A percentile compares a stretch with the other conserved stretches of the same genome.
phyloP scores from a whole-genome alignment of 805 yeast genomes.

The Yamadazyma scolyti region DNA sequence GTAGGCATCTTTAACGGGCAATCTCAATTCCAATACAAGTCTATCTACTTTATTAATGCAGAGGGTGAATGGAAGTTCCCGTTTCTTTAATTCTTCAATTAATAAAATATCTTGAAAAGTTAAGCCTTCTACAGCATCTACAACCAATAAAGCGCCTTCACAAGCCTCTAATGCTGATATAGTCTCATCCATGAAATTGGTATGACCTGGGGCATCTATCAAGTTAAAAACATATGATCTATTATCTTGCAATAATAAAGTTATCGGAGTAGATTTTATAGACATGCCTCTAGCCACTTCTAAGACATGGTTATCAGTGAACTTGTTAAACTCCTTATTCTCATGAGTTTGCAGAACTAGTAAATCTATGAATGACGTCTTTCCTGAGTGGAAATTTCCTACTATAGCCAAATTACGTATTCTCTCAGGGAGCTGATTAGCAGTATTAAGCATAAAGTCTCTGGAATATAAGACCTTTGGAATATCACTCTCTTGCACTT shows the following conservation, averaged over 20 bases:
- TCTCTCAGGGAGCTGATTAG: conserved; percentile 52
- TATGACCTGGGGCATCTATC: conserved; percentile 91
- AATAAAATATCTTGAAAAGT: conserved; percentile 50
- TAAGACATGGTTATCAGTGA: conserved; percentile 64
- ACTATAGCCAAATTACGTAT: conserved; percentile 71
- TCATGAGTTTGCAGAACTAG: conserved; percentile 65
- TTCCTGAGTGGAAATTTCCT: conserved; percentile 86
- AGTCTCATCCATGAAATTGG: conserved; percentile 75
- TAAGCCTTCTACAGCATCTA: conserved; percentile 87
- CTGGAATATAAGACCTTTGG: conserved; percentile 50
- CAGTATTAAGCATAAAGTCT: conserved; percentile 52
- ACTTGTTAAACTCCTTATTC: conserved; percentile 24
- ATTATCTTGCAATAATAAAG: conserved; percentile 53
- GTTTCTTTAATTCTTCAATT: conserved; percentile 49
- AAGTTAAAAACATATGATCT: conserved; percentile 60
- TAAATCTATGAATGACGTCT: conserved; percentile 72
- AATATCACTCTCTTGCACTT: conserved; percentile 5
- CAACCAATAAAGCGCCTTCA: conserved; percentile 65
- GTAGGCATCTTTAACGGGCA: conserved; percentile 73
- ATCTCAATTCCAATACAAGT: conserved; percentile 69
- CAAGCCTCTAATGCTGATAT: conserved; percentile 52
- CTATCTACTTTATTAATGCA: conserved; percentile 83
- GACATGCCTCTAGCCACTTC: conserved; percentile 73
- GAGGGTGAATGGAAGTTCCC: conserved; percentile 51
- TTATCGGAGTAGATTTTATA: conserved; percentile 57